Evolutionary conservation across 495 filamentous ascomycete genomes (phyloP).

Genomic region (Daldinia loculata): DNA sequence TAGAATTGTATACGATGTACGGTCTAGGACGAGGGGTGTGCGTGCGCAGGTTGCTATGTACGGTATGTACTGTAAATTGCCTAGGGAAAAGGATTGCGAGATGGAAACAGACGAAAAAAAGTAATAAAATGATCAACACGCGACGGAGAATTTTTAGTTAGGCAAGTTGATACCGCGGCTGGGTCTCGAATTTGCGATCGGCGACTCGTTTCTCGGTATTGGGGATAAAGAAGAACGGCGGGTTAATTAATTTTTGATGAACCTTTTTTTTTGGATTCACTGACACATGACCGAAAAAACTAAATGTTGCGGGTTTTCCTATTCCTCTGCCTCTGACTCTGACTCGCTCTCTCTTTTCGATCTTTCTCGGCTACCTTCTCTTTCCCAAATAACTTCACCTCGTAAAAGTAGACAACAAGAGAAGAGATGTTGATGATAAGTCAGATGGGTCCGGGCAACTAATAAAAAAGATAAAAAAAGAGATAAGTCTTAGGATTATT

Average conservation of each 20-base stretch:
- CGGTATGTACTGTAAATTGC: constrained; percentile 16
- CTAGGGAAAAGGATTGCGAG: constrained; percentile 21
- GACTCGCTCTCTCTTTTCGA: not conserved
- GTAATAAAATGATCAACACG: constrained; percentile 39
- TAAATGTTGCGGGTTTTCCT: constrained; percentile 4
- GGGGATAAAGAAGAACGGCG: constrained; percentile 34
- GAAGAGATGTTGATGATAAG: constrained; percentile 13
- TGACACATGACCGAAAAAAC: constrained; percentile 27
- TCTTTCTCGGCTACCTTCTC: not conserved
- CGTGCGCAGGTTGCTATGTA: constrained; percentile 5
- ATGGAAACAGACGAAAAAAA: constrained; percentile 21
- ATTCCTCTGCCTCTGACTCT: constrained; percentile 1
- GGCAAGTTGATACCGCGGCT: constrained; percentile 26
- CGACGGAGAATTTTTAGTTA: constrained; percentile 41
- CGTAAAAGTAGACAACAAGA: constrained; percentile 1
- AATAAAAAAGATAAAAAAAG: constrained; percentile 20
- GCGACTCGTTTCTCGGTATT: constrained; percentile 39
- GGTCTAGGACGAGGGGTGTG: not conserved
- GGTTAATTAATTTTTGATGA: constrained; percentile 32
- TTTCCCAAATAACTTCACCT: constrained; percentile 12
- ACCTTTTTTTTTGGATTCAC: constrained; percentile 25
- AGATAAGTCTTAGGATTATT: constrained; percentile 25
- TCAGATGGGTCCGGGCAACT: constrained; percentile 18
- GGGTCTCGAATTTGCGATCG: constrained; percentile 43
- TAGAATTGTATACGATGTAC: not conserved